Base-by-base conservation (phyloP, 2,329 filamentous ascomycete genomes). In the Penicillium nordicum region DNA sequence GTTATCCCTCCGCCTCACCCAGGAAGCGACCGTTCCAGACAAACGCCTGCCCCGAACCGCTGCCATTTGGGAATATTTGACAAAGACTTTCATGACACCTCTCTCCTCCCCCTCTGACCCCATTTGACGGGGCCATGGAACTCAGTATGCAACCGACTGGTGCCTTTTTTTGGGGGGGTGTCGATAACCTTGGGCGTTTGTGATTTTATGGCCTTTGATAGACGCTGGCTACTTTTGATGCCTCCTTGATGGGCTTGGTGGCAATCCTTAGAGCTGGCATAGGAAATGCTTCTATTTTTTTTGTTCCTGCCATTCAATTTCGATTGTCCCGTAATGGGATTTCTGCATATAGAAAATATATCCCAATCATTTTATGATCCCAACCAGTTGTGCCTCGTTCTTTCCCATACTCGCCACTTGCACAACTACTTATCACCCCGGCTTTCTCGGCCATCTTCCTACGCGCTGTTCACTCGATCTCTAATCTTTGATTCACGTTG, bases 341-440 rank as follows among this genome's bases (percentile, higher is more conserved):
- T 55, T 42, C 46, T 54, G 56, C 57, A 65, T 66, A 66, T 66
- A 65, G 62, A 63, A 60, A 65, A 63, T 54, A 55, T 45, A 57
- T 58, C 57, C 58, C 53, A 50, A 62, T 57, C 53, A 53, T 36
- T 34, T 34, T 51, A 32, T 55, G 54, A 58, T 51, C 53, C 50
- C n/a, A 42, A 45, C 14, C 21, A n/a, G 29, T 40, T 38, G 43
- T 55, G 41, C 38, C 48, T 53, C 34, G 48, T 50, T 43, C 30
- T 53, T 61, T 50, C 56, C 41, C 25, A 18, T 30, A 30, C 11
- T 55, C 12, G 32, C 46, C 46, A 42, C 34, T 38, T 46, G 40
- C 41, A 42, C 14, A 25, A 46, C 12, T 21, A 29, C 25, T 8
- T 8, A 25, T 25, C 5, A 11, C 14, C 18, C 27, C 2, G 3